Conservation (phyloP, 140 eudicot genomes). For the Bidens hawaiensis region DNA sequence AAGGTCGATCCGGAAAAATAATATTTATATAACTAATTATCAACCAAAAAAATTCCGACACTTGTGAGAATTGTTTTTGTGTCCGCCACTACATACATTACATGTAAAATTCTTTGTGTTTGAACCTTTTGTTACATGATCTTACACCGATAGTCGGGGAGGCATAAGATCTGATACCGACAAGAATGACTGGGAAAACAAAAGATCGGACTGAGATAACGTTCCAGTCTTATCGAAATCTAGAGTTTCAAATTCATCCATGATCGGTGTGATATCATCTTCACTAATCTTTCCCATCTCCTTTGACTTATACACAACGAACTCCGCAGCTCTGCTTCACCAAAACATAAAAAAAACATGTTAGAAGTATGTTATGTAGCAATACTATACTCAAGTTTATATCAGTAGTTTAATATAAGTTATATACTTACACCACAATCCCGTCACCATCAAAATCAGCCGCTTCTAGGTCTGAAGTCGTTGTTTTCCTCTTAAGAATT, state of each 20-base stretch:
- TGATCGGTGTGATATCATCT: constrained; percentile 56
- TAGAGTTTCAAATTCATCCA: constrained; percentile 73
- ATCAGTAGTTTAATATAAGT: no score
- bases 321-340: constrained; percentile 73
- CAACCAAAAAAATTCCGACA: no score
- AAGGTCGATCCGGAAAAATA: no score
- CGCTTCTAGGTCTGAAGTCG: constrained; percentile 69
- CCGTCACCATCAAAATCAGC: constrained; percentile 86
- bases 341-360: constrained; percentile 15
- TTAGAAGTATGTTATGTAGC: not conserved
- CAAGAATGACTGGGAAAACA: constrained; percentile 48
- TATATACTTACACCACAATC: constrained; percentile 66
- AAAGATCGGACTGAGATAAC: constrained; percentile 53
- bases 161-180: not conserved
- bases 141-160: constrained; percentile 18
- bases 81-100: no score
- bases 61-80: no score
- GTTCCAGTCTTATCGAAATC: constrained; percentile 93
- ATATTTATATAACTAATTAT: no score
- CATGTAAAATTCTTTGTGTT: not conserved
- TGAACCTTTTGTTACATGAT: not conserved
- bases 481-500: constrained; percentile 60
- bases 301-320: constrained; percentile 63
- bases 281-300: constrained; percentile 92
- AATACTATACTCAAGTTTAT: no score